Evolutionary conservation across 106 monocot species (phyloP), one percentile per base, ranked within the genome.

Genomic region (Apostasia shenzhenica): DNA sequence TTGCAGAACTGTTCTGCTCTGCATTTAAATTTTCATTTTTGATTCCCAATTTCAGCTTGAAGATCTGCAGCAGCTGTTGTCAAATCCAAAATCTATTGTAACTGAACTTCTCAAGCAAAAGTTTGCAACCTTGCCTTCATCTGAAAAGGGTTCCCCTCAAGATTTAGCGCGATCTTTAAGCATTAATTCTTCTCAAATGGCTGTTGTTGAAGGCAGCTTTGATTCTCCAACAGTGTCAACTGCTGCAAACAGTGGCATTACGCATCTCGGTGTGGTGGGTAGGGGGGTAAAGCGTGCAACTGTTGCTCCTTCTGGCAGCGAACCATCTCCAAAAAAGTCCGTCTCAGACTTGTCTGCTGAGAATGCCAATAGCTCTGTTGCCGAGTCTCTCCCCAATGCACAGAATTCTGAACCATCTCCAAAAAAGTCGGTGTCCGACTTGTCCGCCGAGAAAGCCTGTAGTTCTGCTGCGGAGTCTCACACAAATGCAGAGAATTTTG

Each of bases 231-330:
- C 84, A 37, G 6, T 81, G 9, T 83, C 92, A 13, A 72, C 81
- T 14, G 79, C 73, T 65, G 77, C 72, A 48, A 63, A 67, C 39
- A 60, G 58, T 41, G 48, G 64, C 6, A 77, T 92, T 13, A 97
- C 81, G 26, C 82, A 99, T 79, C 81, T 99, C 57, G 97, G 97
- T 57, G 89, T 99, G 2, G 89, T 99, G 14, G 97, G 97, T 2
- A 89, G 97, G 72, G 97, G 97, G 7, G 68, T 92, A 8, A 99
- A 99, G 62, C 78, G 97, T 41, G 87, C 92, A 41, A 61, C 69
- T 3, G 57, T 87, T 3, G 61, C 48, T 11, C 86, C 89, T 6
- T 74, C 81, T 10, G n/a, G 48, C 45, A 51, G 13, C 0, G 89
- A 92, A 58, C 76, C 77, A 41, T 46, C 68, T 6, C 37, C 45